Base-by-base conservation (phyloP, 148 eudicot genomes). In the Suaeda aralocaspica region DNA sequence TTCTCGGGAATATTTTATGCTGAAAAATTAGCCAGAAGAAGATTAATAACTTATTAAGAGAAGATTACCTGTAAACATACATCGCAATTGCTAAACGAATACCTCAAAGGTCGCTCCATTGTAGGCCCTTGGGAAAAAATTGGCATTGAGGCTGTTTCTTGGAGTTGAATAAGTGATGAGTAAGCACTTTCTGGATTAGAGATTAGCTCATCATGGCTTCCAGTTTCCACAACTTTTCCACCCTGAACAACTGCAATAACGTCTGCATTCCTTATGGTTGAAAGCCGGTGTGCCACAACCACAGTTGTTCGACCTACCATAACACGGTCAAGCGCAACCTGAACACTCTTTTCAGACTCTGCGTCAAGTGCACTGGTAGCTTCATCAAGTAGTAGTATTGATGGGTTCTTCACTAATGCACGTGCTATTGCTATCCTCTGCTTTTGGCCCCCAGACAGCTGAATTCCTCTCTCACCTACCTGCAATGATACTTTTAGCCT, bases 301-400 rank as follows among this genome's bases (percentile, higher is more conserved):
- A 93, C 77, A 48, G 97, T 93, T 63, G 98, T 93, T 52, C 97
- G 77, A 46, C 98, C 98, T 69, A 93, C 92, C 98, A 93, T 93
- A 65, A 91, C 97, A 66, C 92, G 98, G 67, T 93, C 98, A 66
- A 93, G 92, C 19, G 98, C 98, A 78, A 87, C 92, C 71, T 93
- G 98, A 18, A 93, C 97, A 77, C 92, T 88, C 81, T 87, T 93
- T 78, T 93, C 98, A 31, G 96, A 93, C 80, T 87, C 98, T 2
- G 97, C 90, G 76, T 93, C 98, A 59, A 93, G 92, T 44, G 98
- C 98, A 76, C 98, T 93, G 24, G 98, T 93, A 22, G 98, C 98
- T 81, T 93, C 98, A 78, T 93, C 98, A 49, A 93, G 82, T 49
- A 93, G 78, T 60, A 93, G 88, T 44, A 93, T 83, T 14, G 97